Evolutionary conservation across 768 basidiomycete genomes (phyloP).

Genomic region (Gymnopilus dilepis): DNA sequence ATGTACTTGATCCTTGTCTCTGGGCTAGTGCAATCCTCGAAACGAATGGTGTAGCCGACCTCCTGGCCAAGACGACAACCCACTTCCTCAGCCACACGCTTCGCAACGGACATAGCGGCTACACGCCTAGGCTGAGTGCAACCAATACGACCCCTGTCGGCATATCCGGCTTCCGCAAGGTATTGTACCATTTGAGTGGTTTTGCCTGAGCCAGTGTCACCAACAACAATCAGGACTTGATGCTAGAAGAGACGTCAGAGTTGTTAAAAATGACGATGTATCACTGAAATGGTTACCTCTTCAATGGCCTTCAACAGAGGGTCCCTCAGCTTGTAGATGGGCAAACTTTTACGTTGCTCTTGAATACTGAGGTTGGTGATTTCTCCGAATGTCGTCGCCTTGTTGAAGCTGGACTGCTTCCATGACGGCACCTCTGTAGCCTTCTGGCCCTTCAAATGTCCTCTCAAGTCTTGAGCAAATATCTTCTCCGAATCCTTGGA

Average conservation of each 20-base stretch:
- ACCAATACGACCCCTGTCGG: constrained; percentile 89
- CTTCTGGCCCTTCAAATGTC: constrained; percentile 81
- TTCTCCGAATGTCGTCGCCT: constrained; percentile 94
- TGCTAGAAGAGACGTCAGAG: constrained; percentile 58
- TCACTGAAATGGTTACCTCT: constrained; percentile 56
- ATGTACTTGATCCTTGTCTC: constrained; percentile 99
- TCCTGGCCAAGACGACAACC: constrained; percentile 97
- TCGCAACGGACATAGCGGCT: constrained; percentile 98
- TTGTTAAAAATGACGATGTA: background rate
- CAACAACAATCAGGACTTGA: constrained; percentile 97
- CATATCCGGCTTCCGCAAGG: constrained; percentile 92
- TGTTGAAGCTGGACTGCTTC: constrained; percentile 93
- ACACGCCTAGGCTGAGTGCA: constrained; percentile 99
- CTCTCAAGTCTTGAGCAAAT: constrained; percentile 93
- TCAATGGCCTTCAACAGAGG: constrained; percentile 88
- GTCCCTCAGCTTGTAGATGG: constrained; percentile 94
- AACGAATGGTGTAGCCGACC: constrained; percentile 98
- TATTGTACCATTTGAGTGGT: constrained; percentile 99
- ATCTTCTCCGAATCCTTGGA: constrained; percentile 82
- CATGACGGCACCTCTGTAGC: constrained; percentile 85
- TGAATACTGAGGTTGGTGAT: constrained; percentile 90
- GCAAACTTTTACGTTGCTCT: constrained; percentile 89
- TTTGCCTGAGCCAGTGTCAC: constrained; percentile 98
- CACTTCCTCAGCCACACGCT: constrained; percentile 98
- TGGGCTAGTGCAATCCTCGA: constrained; percentile 98